Percentiles rank a stretch among this genome's conserved stretches.
These are phyloP conservation scores for Diaporthe batatas DNA, from an alignment of 2,329 filamentous ascomycete genomes.

Conservation along the genomic window DNA sequence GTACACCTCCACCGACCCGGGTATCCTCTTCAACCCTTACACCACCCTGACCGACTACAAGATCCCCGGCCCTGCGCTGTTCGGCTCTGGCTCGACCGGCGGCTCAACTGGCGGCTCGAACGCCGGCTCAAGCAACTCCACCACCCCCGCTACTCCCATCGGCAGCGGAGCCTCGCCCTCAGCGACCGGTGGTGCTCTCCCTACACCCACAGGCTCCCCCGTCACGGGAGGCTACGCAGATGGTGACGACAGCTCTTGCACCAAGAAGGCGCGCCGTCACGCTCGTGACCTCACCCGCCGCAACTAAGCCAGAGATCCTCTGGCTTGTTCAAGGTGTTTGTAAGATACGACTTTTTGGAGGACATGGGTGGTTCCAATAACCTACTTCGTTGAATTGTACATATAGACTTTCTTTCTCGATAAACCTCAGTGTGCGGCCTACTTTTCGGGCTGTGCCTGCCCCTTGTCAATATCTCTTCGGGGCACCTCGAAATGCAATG, in stretches of 20 bases:
- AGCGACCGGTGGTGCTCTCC: slow-evolving; percentile 39
- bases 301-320: slow-evolving; percentile 2
- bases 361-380: slow-evolving; percentile 5
- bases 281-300: slow-evolving; percentile 32
- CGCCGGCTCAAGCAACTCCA: slow-evolving; percentile 30
- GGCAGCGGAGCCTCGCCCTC: slow-evolving; percentile 40
- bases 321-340: background rate
- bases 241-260: slow-evolving; percentile 30
- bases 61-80: slow-evolving; percentile 48
- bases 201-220: slow-evolving; percentile 33
- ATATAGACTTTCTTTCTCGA: slow-evolving; percentile 32
- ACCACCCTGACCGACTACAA: slow-evolving; percentile 44
- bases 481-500: slow-evolving; percentile 24
- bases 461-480: slow-evolving; percentile 10
- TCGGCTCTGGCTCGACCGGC: slow-evolving; percentile 44
- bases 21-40: slow-evolving; percentile 49
- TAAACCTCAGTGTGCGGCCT: slow-evolving; percentile 24
- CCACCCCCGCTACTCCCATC: slow-evolving; percentile 44
- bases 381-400: slow-evolving; percentile 34
- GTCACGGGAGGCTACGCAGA: slow-evolving; percentile 19
- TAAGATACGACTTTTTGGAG: slow-evolving; percentile 6
- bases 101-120: slow-evolving; percentile 43
- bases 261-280: slow-evolving; percentile 35
- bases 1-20: slow-evolving; percentile 45
- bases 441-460: slow-evolving; percentile 17